phyloP scores from a whole-genome alignment of 2,329 filamentous ascomycete genomes.

The Cercospora zeina region DNA sequence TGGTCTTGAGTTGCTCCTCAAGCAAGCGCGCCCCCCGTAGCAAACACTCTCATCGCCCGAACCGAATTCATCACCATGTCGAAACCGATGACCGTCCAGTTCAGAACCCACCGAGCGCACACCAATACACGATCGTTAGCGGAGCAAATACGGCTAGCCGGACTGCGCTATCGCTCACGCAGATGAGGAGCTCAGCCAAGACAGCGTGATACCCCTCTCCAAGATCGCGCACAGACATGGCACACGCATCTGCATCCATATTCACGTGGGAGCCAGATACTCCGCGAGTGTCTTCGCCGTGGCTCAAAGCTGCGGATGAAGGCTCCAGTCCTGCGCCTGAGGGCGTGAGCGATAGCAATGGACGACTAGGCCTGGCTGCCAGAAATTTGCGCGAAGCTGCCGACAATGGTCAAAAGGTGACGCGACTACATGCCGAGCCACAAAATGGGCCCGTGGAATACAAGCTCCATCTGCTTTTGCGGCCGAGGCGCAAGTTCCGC shows the following conservation, averaged over 20 bases:
- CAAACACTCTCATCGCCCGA: neutral
- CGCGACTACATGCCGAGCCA: conserved; percentile 81
- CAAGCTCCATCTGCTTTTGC: conserved; percentile 85
- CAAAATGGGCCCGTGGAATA: conserved; percentile 95
- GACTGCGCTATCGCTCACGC: conserved; percentile 6
- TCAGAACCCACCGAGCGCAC: conserved; percentile 53
- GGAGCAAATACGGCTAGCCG: conserved; percentile 22
- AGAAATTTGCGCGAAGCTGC: conserved; percentile 19
- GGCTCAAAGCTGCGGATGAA: conserved; percentile 57
- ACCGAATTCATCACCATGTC: conserved; percentile 50
- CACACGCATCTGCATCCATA: conserved; percentile 72
- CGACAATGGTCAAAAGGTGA: conserved; percentile 49
- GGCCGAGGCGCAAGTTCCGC: conserved; percentile 72
- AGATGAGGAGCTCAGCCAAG: conserved; percentile 14
- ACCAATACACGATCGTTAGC: conserved; percentile 53
- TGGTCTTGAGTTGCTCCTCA: conserved; percentile 12
- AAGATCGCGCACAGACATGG: neutral
- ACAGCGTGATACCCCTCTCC: neutral
- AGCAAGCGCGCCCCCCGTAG: neutral
- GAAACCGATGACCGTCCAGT: conserved; percentile 50
- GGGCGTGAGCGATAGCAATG: neutral
- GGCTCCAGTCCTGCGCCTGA: conserved; percentile 10
- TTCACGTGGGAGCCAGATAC: conserved; percentile 93
- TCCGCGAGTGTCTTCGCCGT: conserved; percentile 84
- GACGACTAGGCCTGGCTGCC: conserved; percentile 14